Evolutionary conservation across 768 basidiomycete species (phyloP).

Genomic region (Trametes cubensis): DNA sequence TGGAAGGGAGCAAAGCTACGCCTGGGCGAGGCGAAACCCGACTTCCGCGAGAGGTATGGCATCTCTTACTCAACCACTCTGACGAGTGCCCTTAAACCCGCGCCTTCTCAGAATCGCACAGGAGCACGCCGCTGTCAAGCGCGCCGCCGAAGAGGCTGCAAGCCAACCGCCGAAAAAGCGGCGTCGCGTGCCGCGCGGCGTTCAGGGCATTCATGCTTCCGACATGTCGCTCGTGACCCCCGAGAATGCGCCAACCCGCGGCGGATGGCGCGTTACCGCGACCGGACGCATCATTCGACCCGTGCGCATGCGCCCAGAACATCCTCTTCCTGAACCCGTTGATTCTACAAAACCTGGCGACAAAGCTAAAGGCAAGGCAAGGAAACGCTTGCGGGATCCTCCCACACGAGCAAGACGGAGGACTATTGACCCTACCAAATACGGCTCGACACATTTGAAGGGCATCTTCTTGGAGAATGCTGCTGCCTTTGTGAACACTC

Average conservation of each 20-base stretch:
- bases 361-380: constrained; percentile 36
- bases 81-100: not conserved
- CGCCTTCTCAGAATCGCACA: constrained; percentile 34
- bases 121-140: constrained; percentile 36
- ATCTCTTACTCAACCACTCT: not conserved
- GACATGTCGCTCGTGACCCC: constrained; percentile 70
- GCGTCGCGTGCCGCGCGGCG: constrained; percentile 37
- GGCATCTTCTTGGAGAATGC: constrained; percentile 60
- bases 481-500: not conserved
- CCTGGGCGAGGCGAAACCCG: constrained; percentile 81
- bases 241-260: constrained; percentile 52
- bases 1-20: constrained; percentile 89
- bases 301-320: constrained; percentile 69
- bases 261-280: constrained; percentile 72
- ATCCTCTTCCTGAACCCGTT: constrained; percentile 51
- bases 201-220: constrained; percentile 47
- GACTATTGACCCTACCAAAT: constrained; percentile 74
- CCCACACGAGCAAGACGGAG: constrained; percentile 59
- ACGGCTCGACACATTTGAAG: constrained; percentile 69
- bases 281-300: constrained; percentile 67
- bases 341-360: constrained; percentile 14
- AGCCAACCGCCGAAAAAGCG: constrained; percentile 49
- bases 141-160: constrained; percentile 27
- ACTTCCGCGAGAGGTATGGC: constrained; percentile 63
- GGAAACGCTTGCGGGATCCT: constrained; percentile 49